Percentiles rank a stretch among this genome's conserved stretches.
phyloP scores from a whole-genome alignment of 345 rosid species.

The Eucalyptus urophylla region DNA sequence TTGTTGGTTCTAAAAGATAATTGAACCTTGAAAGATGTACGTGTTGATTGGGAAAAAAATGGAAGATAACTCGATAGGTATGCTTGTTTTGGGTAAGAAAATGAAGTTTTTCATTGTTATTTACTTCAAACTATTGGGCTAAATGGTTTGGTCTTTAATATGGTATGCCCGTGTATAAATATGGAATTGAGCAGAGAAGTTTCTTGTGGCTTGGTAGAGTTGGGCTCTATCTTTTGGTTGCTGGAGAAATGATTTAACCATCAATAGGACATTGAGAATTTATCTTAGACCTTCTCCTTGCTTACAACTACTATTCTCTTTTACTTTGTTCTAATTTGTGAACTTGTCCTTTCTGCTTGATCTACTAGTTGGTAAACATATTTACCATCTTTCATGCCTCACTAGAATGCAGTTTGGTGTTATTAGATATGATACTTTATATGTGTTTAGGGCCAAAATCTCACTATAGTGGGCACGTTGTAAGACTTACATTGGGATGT shows the following conservation, averaged over 20 bases:
- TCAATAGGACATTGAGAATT: background rate
- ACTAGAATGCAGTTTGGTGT: background rate
- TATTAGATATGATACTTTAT: background rate
- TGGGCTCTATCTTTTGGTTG: background rate
- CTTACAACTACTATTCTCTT: background rate
- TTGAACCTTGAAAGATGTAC: background rate
- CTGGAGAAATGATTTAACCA: background rate
- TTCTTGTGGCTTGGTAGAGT: background rate
- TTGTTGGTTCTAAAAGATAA: background rate
- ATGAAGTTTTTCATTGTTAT: too few species aligned
- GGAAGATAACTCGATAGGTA: background rate
- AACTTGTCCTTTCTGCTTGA: background rate
- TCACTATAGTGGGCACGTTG: background rate
- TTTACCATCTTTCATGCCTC: background rate
- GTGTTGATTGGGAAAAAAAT: background rate
- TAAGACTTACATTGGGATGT: background rate
- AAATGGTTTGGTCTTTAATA: background rate
- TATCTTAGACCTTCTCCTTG: background rate
- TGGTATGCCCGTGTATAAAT: background rate
- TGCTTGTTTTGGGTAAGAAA: background rate
- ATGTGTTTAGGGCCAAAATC: background rate
- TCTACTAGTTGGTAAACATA: background rate
- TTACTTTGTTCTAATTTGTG: background rate
- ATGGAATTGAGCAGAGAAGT: background rate
- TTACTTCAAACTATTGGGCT: background rate